A percentile compares a stretch with the other conserved stretches of the same genome.
Conservation (phyloP, 179 eudicot species). For the Vitellaria paradoxa region DNA sequence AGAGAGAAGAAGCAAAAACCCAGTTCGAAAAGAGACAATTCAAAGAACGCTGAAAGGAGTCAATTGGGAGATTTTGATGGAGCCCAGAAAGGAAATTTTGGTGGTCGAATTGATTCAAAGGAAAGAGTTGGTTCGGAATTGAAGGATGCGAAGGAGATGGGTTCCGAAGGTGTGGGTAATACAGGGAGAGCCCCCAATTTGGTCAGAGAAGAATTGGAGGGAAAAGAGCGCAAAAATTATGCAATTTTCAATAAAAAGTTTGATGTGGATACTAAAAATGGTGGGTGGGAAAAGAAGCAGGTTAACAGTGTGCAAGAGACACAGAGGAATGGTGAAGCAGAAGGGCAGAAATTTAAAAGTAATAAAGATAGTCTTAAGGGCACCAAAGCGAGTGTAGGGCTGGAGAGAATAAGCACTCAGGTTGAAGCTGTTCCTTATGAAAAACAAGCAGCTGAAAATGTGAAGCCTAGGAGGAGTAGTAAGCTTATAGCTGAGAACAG, state of each 20-base stretch:
- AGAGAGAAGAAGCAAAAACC: slow-evolving; percentile 26
- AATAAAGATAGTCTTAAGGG: slow-evolving; percentile 13
- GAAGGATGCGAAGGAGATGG: slow-evolving; percentile 8
- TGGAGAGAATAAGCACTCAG: background rate
- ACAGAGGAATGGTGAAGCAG: slow-evolving; percentile 2
- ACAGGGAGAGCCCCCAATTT: background rate
- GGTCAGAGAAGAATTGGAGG: slow-evolving; percentile 18
- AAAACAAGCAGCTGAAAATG: slow-evolving; percentile 13
- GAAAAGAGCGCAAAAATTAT: slow-evolving; percentile 1
- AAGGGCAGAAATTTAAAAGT: slow-evolving; percentile 14
- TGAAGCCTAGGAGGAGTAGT: slow-evolving; percentile 17
- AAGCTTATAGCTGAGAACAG: slow-evolving; percentile 17
- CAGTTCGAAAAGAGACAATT: slow-evolving; percentile 11
- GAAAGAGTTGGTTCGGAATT: background rate
- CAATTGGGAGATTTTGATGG: background rate
- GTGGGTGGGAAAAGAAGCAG: slow-evolving; percentile 19
- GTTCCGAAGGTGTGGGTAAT: slow-evolving; percentile 7
- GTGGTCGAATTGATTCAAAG: slow-evolving; percentile 6
- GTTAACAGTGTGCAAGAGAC: background rate
- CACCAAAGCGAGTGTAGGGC: background rate
- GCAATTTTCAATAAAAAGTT: slow-evolving; percentile 8
- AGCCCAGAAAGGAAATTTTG: background rate
- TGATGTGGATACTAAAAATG: slow-evolving; percentile 7
- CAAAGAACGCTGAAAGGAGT: background rate
- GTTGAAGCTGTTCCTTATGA: slow-evolving; percentile 15